Evolutionary conservation across 768 basidiomycete species (phyloP).

Genomic region (Leccinellum rugosiceps): DNA sequence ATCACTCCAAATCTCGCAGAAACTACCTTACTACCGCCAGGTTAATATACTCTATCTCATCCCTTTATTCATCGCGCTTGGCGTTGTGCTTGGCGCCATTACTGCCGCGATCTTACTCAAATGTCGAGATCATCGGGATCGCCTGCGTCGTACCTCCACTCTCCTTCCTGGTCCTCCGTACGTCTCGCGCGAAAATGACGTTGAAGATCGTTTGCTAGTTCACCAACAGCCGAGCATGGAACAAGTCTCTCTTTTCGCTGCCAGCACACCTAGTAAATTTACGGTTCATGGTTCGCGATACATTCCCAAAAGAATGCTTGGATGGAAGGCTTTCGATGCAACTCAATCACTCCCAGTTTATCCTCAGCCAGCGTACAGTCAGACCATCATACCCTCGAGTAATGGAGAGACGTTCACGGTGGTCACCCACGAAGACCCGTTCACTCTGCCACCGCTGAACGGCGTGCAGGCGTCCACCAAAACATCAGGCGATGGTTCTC

Average conservation of each 20-base stretch:
- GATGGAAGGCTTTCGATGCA: constrained; percentile 6
- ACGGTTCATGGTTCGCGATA: constrained; percentile 30
- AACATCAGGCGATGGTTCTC: not conserved
- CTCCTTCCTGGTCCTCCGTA: constrained; percentile 28
- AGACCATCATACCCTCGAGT: constrained; percentile 18
- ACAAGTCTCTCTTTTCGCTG: constrained; percentile 22
- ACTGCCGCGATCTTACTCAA: constrained; percentile 7
- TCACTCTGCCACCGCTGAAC: constrained; percentile 5
- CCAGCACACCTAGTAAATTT: constrained; percentile 28
- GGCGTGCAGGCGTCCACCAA: not conserved
- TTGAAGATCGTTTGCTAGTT: constrained; percentile 13
- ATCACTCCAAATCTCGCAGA: constrained; percentile 11
- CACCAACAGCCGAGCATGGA: constrained; percentile 25
- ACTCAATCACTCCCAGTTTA: not conserved
- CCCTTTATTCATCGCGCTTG: constrained; percentile 26
- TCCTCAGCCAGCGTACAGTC: constrained; percentile 1
- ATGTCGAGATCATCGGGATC: constrained; percentile 5
- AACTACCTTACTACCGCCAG: constrained; percentile 19
- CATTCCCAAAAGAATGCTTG: constrained; percentile 8
- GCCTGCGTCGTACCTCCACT: constrained; percentile 13
- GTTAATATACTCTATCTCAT: constrained; percentile 27
- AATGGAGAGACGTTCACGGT: constrained; percentile 27
- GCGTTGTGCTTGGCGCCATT: constrained; percentile 24
- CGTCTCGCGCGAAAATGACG: constrained; percentile 16
- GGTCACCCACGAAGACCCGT: constrained; percentile 23